Percentiles rank a stretch among this genome's conserved stretches.
These are phyloP conservation scores for Crepidotus variabilis DNA, from an alignment of 768 basidiomycete genomes.

Conservation along the genomic window DNA sequence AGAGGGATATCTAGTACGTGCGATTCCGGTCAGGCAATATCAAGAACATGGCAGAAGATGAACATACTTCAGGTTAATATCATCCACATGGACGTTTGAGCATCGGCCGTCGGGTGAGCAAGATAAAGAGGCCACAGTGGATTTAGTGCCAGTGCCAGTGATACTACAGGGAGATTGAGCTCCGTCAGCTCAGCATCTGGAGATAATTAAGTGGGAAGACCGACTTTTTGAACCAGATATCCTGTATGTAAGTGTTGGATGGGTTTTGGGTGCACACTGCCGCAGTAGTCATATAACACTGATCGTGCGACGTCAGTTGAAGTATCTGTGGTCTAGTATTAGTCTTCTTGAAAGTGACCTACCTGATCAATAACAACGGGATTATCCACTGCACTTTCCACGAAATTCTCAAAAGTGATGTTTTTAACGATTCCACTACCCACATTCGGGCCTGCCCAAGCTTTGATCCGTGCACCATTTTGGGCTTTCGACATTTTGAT, in stretches of 20 bases:
- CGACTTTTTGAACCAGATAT: slow-evolving; percentile 53
- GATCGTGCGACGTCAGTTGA: too few species aligned
- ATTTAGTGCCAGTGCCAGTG: slow-evolving; percentile 51
- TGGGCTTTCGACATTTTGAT: slow-evolving; percentile 58
- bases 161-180: slow-evolving; percentile 30
- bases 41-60: not conserved
- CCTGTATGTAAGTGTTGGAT: slow-evolving; percentile 51
- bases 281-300: slow-evolving; percentile 49
- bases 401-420: slow-evolving; percentile 49
- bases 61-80: slow-evolving; percentile 40
- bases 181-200: not conserved
- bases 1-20: slow-evolving; percentile 29
- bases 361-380: slow-evolving; percentile 60
- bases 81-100: slow-evolving; percentile 42
- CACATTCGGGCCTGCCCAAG: slow-evolving; percentile 57
- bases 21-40: not conserved
- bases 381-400: slow-evolving; percentile 51
- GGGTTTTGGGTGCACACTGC: slow-evolving; percentile 48
- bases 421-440: slow-evolving; percentile 58
- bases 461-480: slow-evolving; percentile 68
- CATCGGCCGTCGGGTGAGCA: slow-evolving; percentile 57
- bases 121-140: slow-evolving; percentile 47
- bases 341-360: not conserved
- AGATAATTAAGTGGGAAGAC: not conserved
- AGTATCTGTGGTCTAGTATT: too few species aligned